Evolutionary conservation across 2,329 filamentous ascomycete genomes (phyloP).

Genomic region (Xylaria hypoxylon): DNA sequence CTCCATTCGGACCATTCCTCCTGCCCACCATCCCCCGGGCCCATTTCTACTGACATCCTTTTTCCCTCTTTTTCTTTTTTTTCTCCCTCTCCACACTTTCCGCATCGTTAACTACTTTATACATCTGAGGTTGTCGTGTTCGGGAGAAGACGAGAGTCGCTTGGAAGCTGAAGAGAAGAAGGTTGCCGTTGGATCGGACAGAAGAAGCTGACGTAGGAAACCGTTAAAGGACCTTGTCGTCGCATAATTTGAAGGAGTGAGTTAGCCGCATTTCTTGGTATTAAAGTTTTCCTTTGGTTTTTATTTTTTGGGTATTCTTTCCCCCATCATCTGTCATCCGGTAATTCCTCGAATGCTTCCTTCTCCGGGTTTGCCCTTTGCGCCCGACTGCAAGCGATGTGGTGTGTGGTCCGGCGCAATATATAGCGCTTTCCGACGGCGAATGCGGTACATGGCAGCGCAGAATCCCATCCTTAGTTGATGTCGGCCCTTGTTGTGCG

Average conservation of each 20-base stretch:
- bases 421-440: constrained; percentile 27
- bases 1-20: constrained; percentile 19
- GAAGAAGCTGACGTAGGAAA: constrained; percentile 38
- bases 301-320: not conserved
- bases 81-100: constrained; percentile 40
- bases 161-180: constrained; percentile 42
- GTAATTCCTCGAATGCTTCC: constrained; percentile 18
- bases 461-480: constrained; percentile 21
- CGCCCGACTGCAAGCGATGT: constrained; percentile 33
- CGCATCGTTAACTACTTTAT: constrained; percentile 37
- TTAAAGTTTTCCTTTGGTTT: constrained; percentile 4
- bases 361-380: constrained; percentile 18
- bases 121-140: constrained; percentile 48
- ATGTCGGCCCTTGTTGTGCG: constrained; percentile 25
- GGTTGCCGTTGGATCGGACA: constrained; percentile 41
- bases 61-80: constrained; percentile 38
- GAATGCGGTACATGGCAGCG: constrained; percentile 22
- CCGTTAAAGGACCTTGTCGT: constrained; percentile 36
- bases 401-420: constrained; percentile 31
- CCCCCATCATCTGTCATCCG: constrained; percentile 2
- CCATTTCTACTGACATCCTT: constrained; percentile 38
- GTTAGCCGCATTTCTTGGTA: constrained; percentile 22
- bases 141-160: constrained; percentile 45
- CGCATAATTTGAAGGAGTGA: constrained; percentile 37
- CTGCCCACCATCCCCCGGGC: constrained; percentile 30